Evolutionary conservation across 78 protist species (phyloP), one percentile per base, ranked within the genome.

Genomic region (Dictyostelium discoideum): DNA sequence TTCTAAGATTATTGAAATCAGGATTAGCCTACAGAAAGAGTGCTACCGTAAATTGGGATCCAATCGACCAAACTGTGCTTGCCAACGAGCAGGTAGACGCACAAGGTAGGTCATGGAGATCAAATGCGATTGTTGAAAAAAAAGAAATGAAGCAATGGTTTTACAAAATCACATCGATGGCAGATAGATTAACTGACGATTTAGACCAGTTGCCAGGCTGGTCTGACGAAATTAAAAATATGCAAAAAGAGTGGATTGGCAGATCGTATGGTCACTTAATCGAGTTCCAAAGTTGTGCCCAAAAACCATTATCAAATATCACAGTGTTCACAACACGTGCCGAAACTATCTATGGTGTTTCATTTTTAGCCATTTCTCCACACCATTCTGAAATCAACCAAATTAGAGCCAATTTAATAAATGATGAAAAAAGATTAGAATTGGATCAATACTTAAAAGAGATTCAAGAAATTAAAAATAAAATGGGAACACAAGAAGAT

Each of bases 81-180:
- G 99, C 99, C 10, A 98, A 98, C 84, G 99, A 98, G 81, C 98
- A 98, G 67, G 98, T 97, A 0, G 99, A 96, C 32, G 97, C 90
- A 0, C 94, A 96, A 29, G 99, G 99, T 44, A 69, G 96, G 18
- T 96, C 98, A 3, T 98, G 99, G 99, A 93, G 99, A n/a, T 96
- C 98, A 1, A 98, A 98, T 39, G 99, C 99, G 2, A 32, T 92
- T 3, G 98, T 98, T 7, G 99, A 98, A 94, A 50, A 76, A 16
- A 54, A 85, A 37, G 74, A 76, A 37, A 86, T 97, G 97, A 42
- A 60, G 3, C 99, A 98, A 84, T 98, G 99, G 99, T 98, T 96
- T 26, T 69, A 97, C 29, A 37, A 73, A 16, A 97, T 97, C 65
- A 96, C 98, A 1, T 69, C 85, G 8, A 97, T 90, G 84, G 98